These are phyloP conservation scores for Asterella californica DNA, from an alignment of 225 moss, liverwort and hornwort species.

Conservation along the genomic window DNA sequence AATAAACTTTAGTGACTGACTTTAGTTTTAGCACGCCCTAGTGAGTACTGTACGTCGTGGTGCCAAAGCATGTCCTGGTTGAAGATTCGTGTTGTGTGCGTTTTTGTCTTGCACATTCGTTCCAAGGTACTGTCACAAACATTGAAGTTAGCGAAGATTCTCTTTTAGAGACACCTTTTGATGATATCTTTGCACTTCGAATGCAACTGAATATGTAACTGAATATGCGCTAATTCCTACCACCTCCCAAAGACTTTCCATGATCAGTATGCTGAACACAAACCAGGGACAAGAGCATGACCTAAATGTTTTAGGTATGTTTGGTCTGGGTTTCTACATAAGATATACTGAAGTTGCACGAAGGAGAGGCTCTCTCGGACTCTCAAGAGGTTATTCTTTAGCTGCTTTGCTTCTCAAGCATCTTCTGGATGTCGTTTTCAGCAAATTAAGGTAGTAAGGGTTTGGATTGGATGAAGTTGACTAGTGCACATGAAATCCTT, in stretches of 20 bases:
- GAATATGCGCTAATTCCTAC: not conserved
- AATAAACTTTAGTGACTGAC: too few species aligned
- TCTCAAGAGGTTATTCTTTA: not conserved
- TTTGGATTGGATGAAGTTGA: not conserved
- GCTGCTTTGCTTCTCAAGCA: not conserved
- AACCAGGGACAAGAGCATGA: too few species aligned
- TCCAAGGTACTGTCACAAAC: not conserved
- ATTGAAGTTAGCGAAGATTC: not conserved
- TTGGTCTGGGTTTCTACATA: not conserved
- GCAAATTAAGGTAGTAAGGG: too few species aligned
- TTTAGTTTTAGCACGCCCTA: not conserved
- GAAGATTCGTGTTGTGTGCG: not conserved
- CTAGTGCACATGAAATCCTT: too few species aligned
- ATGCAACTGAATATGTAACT: not conserved
- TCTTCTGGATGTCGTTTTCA: not conserved
- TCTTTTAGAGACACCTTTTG: too few species aligned
- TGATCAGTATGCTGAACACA: not conserved
- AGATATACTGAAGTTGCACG: not conserved
- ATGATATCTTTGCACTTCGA: not conserved
- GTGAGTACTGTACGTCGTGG: not conserved
- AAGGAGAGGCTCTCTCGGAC: not conserved
- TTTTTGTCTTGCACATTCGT: not conserved
- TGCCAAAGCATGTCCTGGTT: not conserved
- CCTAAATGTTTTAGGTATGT: not conserved
- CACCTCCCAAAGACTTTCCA: not conserved